phyloP scores from a whole-genome alignment of 352 stramenopile genomes.

The Phytophthora niederhauseri region DNA sequence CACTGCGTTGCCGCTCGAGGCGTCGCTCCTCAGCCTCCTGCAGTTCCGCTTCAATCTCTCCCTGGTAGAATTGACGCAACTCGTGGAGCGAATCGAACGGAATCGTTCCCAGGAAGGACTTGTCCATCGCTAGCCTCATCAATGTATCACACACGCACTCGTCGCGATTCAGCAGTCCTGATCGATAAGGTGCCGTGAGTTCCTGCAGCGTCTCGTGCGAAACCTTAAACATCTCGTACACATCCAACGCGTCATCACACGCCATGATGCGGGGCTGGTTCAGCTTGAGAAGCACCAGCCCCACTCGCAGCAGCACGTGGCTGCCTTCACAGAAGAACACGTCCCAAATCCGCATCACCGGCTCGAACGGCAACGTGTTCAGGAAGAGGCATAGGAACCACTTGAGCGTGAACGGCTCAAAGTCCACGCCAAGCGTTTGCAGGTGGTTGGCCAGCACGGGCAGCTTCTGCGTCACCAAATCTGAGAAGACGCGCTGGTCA shows the following conservation, averaged over 20 bases:
- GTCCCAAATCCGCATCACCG: conserved; percentile 91
- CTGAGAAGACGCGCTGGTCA: conserved; percentile 88
- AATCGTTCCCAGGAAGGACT: conserved; percentile 78
- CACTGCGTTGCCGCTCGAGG: conserved; percentile 28
- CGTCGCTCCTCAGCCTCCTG: conserved; percentile 43
- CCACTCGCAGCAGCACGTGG: conserved; percentile 88
- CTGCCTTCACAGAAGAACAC: conserved; percentile 91
- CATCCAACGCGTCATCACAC: conserved; percentile 76
- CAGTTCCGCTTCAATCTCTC: conserved; percentile 66
- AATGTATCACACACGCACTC: conserved; percentile 86
- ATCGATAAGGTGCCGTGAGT: conserved; percentile 62
- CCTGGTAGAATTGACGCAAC: conserved; percentile 64
- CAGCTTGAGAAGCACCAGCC: conserved; percentile 86
- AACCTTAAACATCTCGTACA: conserved; percentile 88
- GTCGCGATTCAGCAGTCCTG: conserved; percentile 73
- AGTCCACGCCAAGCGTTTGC: conserved; percentile 72
- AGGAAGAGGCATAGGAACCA: conserved; percentile 95
- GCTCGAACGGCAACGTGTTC: conserved; percentile 91
- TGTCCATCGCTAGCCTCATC: conserved; percentile 80
- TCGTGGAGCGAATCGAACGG: conserved; percentile 79
- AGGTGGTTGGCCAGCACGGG: conserved; percentile 76
- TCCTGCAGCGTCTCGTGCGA: conserved; percentile 62
- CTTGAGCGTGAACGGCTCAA: conserved; percentile 92
- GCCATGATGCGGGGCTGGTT: conserved; percentile 70
- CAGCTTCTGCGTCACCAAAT: conserved; percentile 88